These are phyloP conservation scores for Lipomyces spencermartinsiae DNA, from an alignment of 805 yeast species.

Conservation along the genomic window DNA sequence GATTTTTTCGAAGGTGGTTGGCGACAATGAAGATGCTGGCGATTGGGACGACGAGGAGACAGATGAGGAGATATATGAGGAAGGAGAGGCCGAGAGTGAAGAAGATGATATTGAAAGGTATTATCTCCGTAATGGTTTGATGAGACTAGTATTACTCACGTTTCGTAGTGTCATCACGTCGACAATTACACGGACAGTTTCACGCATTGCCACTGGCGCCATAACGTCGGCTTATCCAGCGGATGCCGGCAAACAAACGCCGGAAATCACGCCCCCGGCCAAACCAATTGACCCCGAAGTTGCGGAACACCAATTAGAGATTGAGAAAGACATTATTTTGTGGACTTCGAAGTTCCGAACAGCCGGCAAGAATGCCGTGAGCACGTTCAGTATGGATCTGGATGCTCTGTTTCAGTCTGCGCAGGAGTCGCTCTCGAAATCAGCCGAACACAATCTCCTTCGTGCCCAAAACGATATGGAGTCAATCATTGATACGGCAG, in stretches of 20 bases:
- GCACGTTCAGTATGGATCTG: constrained; percentile 24
- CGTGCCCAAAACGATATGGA: constrained; percentile 14
- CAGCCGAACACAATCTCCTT: constrained; percentile 15
- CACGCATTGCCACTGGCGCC: not conserved
- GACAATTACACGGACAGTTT: constrained; percentile 2
- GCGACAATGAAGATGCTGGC: not conserved
- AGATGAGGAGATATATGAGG: constrained; percentile 8
- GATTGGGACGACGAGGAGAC: not conserved
- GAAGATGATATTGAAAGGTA: constrained; percentile 12
- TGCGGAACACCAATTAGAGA: constrained; percentile 12
- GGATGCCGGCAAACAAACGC: constrained; percentile 9
- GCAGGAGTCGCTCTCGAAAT: not conserved
- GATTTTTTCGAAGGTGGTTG: not conserved
- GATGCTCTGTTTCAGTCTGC: constrained; percentile 15
- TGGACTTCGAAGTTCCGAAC: constrained; percentile 31
- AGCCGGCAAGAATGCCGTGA: constrained; percentile 35
- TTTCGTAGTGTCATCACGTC: constrained; percentile 2
- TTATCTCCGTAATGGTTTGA: not conserved
- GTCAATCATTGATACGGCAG: constrained; percentile 8
- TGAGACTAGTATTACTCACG: not conserved
- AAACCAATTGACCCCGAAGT: constrained; percentile 13
- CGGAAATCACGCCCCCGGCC: constrained; percentile 29
- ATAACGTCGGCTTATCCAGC: not conserved
- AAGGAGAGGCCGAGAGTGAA: constrained; percentile 2
- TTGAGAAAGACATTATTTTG: constrained; percentile 17